Evolutionary conservation across 2,329 filamentous ascomycete genomes (phyloP).

Genomic region (Didymosphaeria variabile): DNA sequence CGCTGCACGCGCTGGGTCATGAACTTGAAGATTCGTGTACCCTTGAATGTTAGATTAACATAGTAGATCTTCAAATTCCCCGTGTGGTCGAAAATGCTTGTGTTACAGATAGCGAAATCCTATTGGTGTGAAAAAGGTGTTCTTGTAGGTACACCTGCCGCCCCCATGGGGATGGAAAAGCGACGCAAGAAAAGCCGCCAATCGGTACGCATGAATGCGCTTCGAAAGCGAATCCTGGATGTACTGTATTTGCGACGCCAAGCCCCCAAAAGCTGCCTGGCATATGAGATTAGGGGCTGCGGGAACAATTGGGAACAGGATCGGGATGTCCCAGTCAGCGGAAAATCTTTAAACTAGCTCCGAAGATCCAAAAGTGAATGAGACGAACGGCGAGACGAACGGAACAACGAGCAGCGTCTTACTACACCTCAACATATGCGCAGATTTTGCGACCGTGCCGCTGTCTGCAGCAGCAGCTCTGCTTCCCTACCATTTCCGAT

Average conservation of each 20-base stretch:
- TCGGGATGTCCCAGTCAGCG: no score
- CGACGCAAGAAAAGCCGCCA: constrained; percentile 9
- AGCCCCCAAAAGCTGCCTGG: not conserved
- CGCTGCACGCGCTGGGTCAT: not conserved
- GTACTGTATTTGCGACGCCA: constrained; percentile 10
- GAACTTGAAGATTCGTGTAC: not conserved
- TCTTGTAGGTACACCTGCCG: not conserved
- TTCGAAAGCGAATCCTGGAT: not conserved
- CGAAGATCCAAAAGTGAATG: not conserved
- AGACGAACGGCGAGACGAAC: no score
- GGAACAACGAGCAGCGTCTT: no score
- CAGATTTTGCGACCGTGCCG: not conserved
- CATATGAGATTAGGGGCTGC: not conserved
- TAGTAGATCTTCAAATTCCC: constrained; percentile 6
- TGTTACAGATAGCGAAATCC: not conserved
- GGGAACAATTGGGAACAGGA: not conserved
- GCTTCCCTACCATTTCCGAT: not conserved
- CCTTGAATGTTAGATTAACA: constrained; percentile 3
- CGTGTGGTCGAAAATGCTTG: constrained; percentile 3
- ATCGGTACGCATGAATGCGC: not conserved
- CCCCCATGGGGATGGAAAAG: constrained; percentile 1
- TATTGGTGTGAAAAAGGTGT: constrained; percentile 4
- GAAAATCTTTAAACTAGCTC: no score
- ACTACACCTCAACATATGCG: not conserved
- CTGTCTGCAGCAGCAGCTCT: not conserved